phyloP scores from a whole-genome alignment of 2,329 filamentous ascomycete species.

The Diaporthe aspalathi region DNA sequence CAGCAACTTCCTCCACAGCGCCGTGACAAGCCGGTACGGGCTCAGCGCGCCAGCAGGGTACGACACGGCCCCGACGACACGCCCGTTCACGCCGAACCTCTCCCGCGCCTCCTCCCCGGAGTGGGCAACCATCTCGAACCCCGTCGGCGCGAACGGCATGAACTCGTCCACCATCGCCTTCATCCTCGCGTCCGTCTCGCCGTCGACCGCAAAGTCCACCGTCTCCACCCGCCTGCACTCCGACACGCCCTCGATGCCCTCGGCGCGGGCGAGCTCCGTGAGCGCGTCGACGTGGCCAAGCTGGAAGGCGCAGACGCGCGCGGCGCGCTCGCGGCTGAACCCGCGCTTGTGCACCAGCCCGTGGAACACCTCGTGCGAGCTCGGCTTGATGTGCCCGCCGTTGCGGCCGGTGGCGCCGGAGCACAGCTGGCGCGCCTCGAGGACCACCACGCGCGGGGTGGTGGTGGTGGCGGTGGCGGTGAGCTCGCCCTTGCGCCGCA shows the following conservation, averaged over 20 bases:
- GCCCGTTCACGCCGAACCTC: conserved; percentile 51
- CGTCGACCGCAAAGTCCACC: conserved; percentile 58
- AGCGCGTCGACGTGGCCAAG: conserved; percentile 55
- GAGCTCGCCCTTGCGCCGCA: conserved; percentile 23
- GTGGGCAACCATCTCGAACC: conserved; percentile 48
- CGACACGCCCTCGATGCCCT: conserved; percentile 47
- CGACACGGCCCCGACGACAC: conserved; percentile 55
- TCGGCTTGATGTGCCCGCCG: conserved; percentile 62
- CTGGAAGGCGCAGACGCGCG: conserved; percentile 56
- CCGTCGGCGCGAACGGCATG: conserved; percentile 5
- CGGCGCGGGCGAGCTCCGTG: conserved; percentile 51
- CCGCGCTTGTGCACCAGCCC: conserved; percentile 43
- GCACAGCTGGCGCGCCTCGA: conserved; percentile 63
- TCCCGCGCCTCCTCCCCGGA: conserved; percentile 49
- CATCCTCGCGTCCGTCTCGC: conserved; percentile 46
- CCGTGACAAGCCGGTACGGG: conserved; percentile 62
- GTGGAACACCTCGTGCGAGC: conserved; percentile 56
- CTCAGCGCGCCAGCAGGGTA: conserved; percentile 62
- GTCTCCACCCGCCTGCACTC: conserved; percentile 60
- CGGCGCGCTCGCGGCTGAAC: conserved; percentile 52
- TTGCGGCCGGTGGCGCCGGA: conserved; percentile 66
- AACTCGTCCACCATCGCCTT: conserved; percentile 54
- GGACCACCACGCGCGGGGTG: conserved; percentile 56
- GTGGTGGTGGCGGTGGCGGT: conserved; percentile 39
- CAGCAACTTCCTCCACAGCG: conserved; percentile 57